Conservation (phyloP, 139 green algal species). For the Marvania coccoides region DNA sequence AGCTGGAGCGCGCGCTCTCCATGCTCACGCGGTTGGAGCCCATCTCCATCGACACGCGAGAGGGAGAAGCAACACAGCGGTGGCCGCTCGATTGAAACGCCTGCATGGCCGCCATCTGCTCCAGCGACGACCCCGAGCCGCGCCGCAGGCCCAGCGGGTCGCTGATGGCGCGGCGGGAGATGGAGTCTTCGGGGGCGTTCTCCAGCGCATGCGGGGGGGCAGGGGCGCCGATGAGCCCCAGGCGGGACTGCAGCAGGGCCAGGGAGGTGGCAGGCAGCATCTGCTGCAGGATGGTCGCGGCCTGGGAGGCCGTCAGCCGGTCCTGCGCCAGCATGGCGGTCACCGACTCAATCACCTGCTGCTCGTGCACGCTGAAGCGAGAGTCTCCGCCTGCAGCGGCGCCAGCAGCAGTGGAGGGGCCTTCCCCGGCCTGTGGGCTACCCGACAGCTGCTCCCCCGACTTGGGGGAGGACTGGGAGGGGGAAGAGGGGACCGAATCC, state of each 20-base stretch:
- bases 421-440: background rate
- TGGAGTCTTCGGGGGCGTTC: background rate
- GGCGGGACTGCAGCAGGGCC: background rate
- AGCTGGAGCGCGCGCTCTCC: constrained; percentile 13
- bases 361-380: constrained; percentile 1
- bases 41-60: background rate
- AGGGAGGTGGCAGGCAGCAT: constrained; percentile 1
- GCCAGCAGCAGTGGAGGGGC: background rate
- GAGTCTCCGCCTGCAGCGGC: background rate
- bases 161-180: background rate
- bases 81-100: background rate
- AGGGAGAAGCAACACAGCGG: background rate
- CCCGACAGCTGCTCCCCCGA: background rate
- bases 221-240: background rate
- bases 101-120: constrained; percentile 13
- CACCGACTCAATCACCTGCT: constrained; percentile 28
- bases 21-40: background rate
- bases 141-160: background rate
- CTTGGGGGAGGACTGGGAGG: background rate
- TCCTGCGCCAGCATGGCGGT: constrained; percentile 20
- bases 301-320: constrained; percentile 9
- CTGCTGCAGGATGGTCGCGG: constrained; percentile 18
- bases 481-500: background rate
- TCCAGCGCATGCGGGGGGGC: background rate
- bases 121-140: background rate